Evolutionary conservation across 768 basidiomycete species (phyloP).

Genomic region (Tricholoma sp.): DNA sequence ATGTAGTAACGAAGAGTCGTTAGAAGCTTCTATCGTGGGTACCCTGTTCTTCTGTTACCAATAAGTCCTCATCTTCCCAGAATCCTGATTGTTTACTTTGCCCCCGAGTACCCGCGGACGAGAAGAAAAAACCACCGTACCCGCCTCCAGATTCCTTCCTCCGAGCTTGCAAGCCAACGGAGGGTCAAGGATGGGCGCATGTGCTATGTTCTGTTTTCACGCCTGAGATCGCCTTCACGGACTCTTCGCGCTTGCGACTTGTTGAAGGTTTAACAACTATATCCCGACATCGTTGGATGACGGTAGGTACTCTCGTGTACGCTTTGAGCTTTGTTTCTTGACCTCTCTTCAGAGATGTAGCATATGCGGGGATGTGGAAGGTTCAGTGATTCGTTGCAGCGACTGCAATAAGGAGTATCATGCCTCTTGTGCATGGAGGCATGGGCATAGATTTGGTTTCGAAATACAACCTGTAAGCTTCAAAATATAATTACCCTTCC

Average conservation of each 20-base stretch:
- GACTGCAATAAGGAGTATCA: conserved; percentile 84
- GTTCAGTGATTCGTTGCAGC: conserved; percentile 78
- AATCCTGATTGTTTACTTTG: conserved; percentile 84
- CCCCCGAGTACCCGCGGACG: conserved; percentile 52
- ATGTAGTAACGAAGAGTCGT: conserved; percentile 76
- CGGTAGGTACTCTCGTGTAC: conserved; percentile 41
- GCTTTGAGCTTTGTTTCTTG: not conserved
- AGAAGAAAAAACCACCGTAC: conserved; percentile 39
- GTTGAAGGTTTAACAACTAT: conserved; percentile 85
- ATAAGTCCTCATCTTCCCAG: conserved; percentile 32
- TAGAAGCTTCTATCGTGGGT: conserved; percentile 78
- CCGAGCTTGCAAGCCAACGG: conserved; percentile 82
- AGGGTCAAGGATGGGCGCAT: conserved; percentile 92
- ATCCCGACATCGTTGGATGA: conserved; percentile 62
- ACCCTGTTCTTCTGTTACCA: conserved; percentile 1
- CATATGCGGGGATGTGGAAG: conserved; percentile 66
- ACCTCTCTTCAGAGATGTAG: conserved; percentile 53
- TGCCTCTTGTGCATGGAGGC: conserved; percentile 84
- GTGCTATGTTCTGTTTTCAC: conserved; percentile 85
- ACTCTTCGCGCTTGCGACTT: conserved; percentile 64
- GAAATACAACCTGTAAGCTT: conserved; percentile 76
- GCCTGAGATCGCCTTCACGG: conserved; percentile 79
- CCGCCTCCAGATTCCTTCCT: conserved; percentile 60
- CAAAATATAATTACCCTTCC: too few relatives aligned
- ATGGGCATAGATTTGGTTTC: conserved; percentile 84